Base-by-base conservation (phyloP, 1,139 yeast species). In the Pneumocystis carinii region DNA sequence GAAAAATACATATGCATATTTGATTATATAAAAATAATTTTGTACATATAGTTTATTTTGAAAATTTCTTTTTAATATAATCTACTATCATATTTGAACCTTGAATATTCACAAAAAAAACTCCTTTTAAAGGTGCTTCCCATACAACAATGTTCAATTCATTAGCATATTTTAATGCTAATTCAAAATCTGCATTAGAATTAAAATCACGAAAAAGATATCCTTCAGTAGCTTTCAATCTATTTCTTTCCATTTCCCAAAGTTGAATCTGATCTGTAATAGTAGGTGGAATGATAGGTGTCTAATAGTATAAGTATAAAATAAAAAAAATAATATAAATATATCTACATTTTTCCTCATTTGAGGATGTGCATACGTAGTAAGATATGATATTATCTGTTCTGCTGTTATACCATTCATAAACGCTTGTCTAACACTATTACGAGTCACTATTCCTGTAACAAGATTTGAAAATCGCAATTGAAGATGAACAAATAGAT, bases 181-280 rank as follows among this genome's bases (percentile, higher is more conserved):
- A 77, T 60, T 85, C 87, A 72, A 82, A 92, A 72, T 94, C 98
- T 67, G 83, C 82, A 65, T 82, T 86, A 67, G 80, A 85, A 35
- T 85, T 78, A 72, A 92, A 92, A 70, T 90, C 97, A 64, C 89
- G 86, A 75, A 88, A 92, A 62, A 92, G 75, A 67, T 86, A 90
- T 0, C 99, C 99, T 56, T 86, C 90, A 64, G 84, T 87, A 0
- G 95, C 83, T 70, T 87, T 85, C 67, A 92, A 87, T 75, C 99
- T 81, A 72, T 92, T 98, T 77, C 90, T 76, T 72, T 92, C 99
- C 67, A 92, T 78, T 75, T 92, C 98, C 99, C 99, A 92, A 64
- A 92, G 78, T 71, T 85, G 85, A 68, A 92, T 88, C 73, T 92
- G 99, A 75, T 92, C 99, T 0, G 89, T 90, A 8, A 92, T 96